Evolutionary conservation across 306 rosid genomes (phyloP), one percentile per base, ranked within the genome.

Genomic region (Mucuna pruriens): DNA sequence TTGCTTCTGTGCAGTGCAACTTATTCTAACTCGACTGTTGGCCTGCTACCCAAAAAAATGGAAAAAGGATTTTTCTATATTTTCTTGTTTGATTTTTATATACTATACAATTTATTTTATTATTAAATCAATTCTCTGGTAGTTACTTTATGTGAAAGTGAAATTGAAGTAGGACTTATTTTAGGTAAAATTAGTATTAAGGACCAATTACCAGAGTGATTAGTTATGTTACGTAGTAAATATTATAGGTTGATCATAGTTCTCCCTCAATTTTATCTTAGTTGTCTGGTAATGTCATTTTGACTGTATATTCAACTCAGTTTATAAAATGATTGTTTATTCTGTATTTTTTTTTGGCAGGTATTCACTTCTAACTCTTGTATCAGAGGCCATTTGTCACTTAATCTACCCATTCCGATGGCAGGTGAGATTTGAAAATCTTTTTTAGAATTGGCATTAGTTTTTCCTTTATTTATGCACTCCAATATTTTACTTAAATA

Each of bases 341-440:
- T 72, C 45, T 44, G 42, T 82, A 55, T 33, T 76, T 65, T 82
- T 72, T 84, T 78, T 73, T 84, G 86, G 86, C 97, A 93, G 99
- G 90, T 93, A 93, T 87, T 91, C 98, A 2, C 91, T 95, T 80
- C 82, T 95, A 81, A 93, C 99, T 79, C 96, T 93, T 72, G 98
- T 42, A 80, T 95, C 97, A 25, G 99, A 95, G 90, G 99, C 98
- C 85, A 92, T 95, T 57, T 95, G 99, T 76, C 93, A 95, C 89
- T 87, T 95, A 81, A 90, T 95, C 80, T 95, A 86, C 86, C 99
- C 99, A 60, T 92, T 95, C 81, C 90, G 99, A 45, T 95, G 99
- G 99, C 99, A 95, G 97, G 99, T 95, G 74, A 80, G 86, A 58
- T 40, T 81, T 82, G 45, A 57, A 78, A 26, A 74, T 57, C 54